phyloP scores from a whole-genome alignment of 148 eudicot species.

The Diospyros lotus region DNA sequence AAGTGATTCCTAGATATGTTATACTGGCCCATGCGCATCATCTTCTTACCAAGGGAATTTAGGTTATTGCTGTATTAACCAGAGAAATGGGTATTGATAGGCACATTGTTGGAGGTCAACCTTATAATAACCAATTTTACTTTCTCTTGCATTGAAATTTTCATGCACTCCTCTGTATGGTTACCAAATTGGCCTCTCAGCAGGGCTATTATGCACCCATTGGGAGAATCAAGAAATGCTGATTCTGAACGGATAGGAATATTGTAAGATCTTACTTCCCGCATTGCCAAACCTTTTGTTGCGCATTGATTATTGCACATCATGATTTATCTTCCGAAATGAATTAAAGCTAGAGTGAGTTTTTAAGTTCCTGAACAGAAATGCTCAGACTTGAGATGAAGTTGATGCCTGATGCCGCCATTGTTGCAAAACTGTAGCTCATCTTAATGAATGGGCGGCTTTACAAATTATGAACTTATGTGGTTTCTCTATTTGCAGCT shows the following conservation, averaged over 20 bases:
- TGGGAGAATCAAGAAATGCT: neutral
- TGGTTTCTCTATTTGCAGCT: conserved; percentile 9
- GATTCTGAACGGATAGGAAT: neutral
- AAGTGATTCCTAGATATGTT: conserved; percentile 8
- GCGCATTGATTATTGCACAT: neutral
- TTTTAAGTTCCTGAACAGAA: neutral
- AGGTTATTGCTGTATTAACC: neutral
- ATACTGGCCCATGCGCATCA: neutral
- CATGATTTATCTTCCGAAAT: neutral
- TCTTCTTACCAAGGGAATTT: neutral
- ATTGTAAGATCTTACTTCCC: conserved; percentile 4
- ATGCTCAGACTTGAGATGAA: neutral
- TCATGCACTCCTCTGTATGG: neutral
- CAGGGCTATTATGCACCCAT: neutral
- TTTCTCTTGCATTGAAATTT: neutral
- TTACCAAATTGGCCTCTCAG: neutral
- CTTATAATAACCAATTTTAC: neutral
- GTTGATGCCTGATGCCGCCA: neutral
- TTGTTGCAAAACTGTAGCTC: conserved; percentile 4
- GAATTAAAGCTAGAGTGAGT: neutral
- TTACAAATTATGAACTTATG: neutral
- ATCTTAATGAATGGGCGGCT: neutral
- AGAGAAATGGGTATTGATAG: neutral
- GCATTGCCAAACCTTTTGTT: neutral
- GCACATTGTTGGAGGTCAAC: neutral